Conservation (phyloP, 192 early-diverging fungal genomes). For the Backusella morwellensis region DNA sequence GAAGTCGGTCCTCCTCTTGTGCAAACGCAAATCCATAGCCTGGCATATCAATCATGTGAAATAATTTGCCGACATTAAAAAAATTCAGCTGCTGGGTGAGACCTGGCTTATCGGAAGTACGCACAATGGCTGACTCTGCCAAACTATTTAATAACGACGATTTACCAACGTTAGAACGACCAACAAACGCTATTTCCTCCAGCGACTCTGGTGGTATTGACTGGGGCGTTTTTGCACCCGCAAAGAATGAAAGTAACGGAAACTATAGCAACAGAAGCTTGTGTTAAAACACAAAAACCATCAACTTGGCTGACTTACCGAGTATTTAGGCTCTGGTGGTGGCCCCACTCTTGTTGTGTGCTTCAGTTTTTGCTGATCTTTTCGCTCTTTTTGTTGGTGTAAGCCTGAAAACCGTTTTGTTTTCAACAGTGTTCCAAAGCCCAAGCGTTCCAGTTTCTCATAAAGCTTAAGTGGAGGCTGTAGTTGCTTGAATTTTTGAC, state of each 20-base stretch:
- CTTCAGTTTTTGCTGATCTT: not conserved
- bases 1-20: conserved; percentile 51
- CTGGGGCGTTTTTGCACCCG: conserved; percentile 38
- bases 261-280: conserved; percentile 21
- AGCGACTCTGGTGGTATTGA: conserved; percentile 37
- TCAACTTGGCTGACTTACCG: not conserved
- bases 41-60: conserved; percentile 77
- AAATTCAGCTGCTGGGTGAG: conserved; percentile 83
- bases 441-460: conserved; percentile 27
- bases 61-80: conserved; percentile 59
- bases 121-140: conserved; percentile 57
- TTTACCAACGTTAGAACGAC: conserved; percentile 78
- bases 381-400: not conserved
- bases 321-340: conserved; percentile 23
- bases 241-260: conserved; percentile 39
- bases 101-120: conserved; percentile 71
- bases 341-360: conserved; percentile 5
- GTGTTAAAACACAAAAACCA: not conserved
- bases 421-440: conserved; percentile 32
- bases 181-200: conserved; percentile 43
- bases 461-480: conserved; percentile 26
- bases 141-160: conserved; percentile 73
- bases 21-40: conserved; percentile 82
- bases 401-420: conserved; percentile 32
- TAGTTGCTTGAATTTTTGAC: conserved; percentile 35